Evolutionary conservation across 179 eudicot genomes (phyloP).

Genomic region (Patellifolia procumbens): DNA sequence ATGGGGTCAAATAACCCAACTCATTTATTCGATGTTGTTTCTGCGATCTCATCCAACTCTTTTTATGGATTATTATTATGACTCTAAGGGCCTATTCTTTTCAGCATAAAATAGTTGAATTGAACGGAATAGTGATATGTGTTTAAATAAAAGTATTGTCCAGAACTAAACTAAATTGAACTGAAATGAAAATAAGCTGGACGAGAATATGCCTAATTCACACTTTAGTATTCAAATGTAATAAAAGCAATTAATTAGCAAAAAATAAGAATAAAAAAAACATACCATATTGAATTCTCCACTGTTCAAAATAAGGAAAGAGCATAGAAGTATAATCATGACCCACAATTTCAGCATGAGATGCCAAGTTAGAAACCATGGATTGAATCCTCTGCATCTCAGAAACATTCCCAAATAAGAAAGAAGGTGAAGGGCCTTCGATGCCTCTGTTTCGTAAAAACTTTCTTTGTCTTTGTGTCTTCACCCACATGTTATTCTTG

Average conservation of each 20-base stretch:
- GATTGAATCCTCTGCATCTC: conserved; percentile 68
- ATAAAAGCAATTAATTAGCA: not conserved
- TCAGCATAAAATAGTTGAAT: no score
- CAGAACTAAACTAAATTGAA: no score
- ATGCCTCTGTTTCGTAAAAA: conserved; percentile 59
- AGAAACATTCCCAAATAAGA: conserved; percentile 56
- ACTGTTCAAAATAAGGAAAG: conserved; percentile 75
- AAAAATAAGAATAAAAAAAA: not conserved
- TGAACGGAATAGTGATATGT: no score
- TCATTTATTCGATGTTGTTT: no score
- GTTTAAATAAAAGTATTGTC: no score
- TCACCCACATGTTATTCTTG: conserved; percentile 41
- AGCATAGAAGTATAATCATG: conserved; percentile 65
- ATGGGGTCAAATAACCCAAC: no score
- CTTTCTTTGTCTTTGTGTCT: conserved; percentile 40
- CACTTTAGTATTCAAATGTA: no score
- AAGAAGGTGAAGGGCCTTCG: conserved; percentile 61
- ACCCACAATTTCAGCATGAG: conserved; percentile 41
- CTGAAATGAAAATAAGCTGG: no score
- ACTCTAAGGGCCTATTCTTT: no score
- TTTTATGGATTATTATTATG: no score
- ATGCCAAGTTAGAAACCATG: conserved; percentile 16
- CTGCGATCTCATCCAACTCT: no score
- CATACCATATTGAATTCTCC: conserved; percentile 50
- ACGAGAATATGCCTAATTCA: no score